phyloP scores from a whole-genome alignment of 2,329 filamentous ascomycete genomes.

The Talaromyces pinophilus region DNA sequence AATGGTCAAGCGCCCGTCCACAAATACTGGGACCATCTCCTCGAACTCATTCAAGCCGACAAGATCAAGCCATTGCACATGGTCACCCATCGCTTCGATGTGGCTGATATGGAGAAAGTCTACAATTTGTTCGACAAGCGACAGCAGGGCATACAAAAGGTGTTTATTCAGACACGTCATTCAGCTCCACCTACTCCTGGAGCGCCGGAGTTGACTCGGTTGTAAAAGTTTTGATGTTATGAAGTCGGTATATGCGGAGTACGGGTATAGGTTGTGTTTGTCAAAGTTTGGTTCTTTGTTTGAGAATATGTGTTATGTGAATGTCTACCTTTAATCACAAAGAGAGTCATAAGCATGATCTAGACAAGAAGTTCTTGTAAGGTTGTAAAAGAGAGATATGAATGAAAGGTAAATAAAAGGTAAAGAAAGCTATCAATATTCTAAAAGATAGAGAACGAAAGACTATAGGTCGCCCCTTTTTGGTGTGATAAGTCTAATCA shows the following conservation, averaged over 20 bases:
- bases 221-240: neutral
- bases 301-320: neutral
- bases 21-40: slow-evolving; percentile 78
- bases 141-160: slow-evolving; percentile 72
- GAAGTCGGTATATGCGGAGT: no score
- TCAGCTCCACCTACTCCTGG: slow-evolving; percentile 54
- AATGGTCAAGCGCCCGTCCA: slow-evolving; percentile 74
- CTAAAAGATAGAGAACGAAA: neutral
- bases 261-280: neutral
- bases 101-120: slow-evolving; percentile 71
- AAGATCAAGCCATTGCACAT: slow-evolving; percentile 76
- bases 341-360: neutral
- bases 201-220: slow-evolving; percentile 52
- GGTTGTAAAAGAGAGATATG: neutral
- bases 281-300: neutral
- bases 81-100: slow-evolving; percentile 73
- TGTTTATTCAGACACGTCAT: slow-evolving; percentile 65
- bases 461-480: neutral
- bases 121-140: slow-evolving; percentile 62
- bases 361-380: slow-evolving; percentile 19
- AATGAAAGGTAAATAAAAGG: neutral
- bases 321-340: neutral
- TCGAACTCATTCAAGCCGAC: slow-evolving; percentile 65
- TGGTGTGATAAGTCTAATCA: neutral
- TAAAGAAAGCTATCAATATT: neutral